Conservation (phyloP, 257 asterid genomes). For the Solanum okadae region DNA sequence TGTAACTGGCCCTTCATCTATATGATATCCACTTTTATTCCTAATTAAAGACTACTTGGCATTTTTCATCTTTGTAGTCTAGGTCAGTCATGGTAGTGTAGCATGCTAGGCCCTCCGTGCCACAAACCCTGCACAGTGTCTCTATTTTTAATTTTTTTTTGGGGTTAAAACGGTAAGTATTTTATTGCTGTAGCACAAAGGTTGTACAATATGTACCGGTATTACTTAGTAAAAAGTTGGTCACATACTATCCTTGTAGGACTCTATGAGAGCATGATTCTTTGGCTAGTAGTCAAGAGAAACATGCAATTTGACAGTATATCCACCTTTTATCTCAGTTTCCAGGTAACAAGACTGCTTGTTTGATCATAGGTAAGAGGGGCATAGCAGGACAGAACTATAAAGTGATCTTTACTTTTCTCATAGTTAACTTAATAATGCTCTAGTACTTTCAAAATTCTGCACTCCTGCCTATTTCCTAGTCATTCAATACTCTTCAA, state of each 20-base stretch:
- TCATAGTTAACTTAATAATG: neutral
- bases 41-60: neutral
- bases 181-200: no score
- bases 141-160: no score
- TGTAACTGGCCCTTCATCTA: neutral
- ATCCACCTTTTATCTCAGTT: neutral
- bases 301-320: neutral
- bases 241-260: no score
- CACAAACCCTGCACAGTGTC: no score
- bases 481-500: neutral
- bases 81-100: no score
- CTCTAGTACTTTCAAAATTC: neutral
- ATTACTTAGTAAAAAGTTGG: no score
- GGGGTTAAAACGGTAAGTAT: no score
- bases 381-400: neutral
- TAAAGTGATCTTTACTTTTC: neutral
- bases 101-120: no score
- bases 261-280: neutral
- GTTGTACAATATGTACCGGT: no score
- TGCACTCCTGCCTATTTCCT: neutral
- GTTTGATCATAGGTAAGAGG: neutral
- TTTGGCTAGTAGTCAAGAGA: neutral
- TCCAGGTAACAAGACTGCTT: neutral
- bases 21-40: neutral
- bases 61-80: neutral